phyloP scores from a whole-genome alignment of 176 grass and related monocot species.

The Eleusine coracana region DNA sequence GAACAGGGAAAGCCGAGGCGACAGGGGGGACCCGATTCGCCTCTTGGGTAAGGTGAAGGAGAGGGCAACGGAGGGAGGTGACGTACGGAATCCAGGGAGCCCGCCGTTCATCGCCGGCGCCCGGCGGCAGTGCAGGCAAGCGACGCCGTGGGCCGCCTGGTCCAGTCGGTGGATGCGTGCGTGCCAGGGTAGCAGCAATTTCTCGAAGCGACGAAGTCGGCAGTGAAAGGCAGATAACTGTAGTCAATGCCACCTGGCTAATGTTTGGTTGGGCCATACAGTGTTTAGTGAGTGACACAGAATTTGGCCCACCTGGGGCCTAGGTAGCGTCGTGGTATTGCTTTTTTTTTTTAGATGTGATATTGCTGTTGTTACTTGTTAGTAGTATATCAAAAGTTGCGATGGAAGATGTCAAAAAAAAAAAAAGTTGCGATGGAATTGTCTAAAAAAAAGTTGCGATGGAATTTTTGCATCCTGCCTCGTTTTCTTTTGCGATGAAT shows the following conservation, averaged over 20 bases:
- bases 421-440: no score
- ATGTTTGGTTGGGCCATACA: not conserved
- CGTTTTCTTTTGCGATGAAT: not conserved
- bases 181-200: not conserved
- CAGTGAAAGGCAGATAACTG: not conserved
- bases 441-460: no score
- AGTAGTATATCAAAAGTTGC: no score
- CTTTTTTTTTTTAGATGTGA: no score
- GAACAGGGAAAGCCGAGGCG: not conserved
- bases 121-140: slow-evolving; percentile 22
- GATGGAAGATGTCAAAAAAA: no score
- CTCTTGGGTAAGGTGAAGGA: not conserved
- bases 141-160: not conserved
- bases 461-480: no score
- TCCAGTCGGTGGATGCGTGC: slow-evolving; percentile 28
- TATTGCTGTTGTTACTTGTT: no score
- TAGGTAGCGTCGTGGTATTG: no score
- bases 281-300: not conserved
- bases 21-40: not conserved
- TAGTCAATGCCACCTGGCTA: not conserved
- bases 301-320: not conserved
- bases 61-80: not conserved
- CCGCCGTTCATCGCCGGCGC: slow-evolving; percentile 81
- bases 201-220: slow-evolving; percentile 7
- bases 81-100: slow-evolving; percentile 82